Percentiles rank a stretch among this genome's conserved stretches.
phyloP scores from a whole-genome alignment of 768 basidiomycete species.

The Polyporus arcularius region DNA sequence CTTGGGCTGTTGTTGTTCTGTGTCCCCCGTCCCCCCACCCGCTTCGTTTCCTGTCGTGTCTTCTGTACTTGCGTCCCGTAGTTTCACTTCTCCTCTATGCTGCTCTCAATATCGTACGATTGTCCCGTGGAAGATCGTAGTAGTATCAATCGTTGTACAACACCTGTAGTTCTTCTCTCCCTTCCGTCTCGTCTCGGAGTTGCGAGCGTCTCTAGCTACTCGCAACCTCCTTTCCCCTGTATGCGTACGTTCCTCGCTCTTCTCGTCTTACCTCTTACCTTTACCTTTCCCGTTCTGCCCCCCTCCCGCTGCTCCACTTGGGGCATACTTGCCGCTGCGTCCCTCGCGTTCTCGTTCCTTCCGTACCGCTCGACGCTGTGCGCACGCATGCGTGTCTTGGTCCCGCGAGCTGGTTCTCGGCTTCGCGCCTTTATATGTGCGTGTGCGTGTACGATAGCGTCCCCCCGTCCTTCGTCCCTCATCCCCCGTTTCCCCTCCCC shows the following conservation, averaged over 20 bases:
- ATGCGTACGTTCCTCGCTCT: background rate
- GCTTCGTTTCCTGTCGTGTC: background rate
- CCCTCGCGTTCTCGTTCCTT: background rate
- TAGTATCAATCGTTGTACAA: constrained; percentile 5
- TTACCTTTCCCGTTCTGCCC: background rate
- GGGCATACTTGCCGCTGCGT: background rate
- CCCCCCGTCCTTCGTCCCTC: background rate
- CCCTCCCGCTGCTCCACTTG: background rate
- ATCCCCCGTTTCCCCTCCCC: too few relatives aligned
- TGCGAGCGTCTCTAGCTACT: background rate
- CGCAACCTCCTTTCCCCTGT: background rate
- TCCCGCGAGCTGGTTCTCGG: constrained; percentile 16
- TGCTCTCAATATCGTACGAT: constrained; percentile 13
- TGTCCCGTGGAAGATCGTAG: constrained; percentile 5
- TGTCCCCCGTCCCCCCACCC: too few relatives aligned
- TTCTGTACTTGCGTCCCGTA: background rate
- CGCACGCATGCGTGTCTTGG: constrained; percentile 13
- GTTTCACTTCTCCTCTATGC: background rate
- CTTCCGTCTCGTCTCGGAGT: background rate
- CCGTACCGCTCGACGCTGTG: background rate
- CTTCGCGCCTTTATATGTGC: background rate
- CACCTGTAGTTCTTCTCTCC: background rate
- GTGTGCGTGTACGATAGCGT: constrained; percentile 6
- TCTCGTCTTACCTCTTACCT: background rate
- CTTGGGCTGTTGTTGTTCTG: background rate